Percentiles rank a stretch among this genome's conserved stretches.
These are phyloP conservation scores for Paramecium sonneborni DNA, from an alignment of 73 alveolate species.

Conservation along the genomic window DNA sequence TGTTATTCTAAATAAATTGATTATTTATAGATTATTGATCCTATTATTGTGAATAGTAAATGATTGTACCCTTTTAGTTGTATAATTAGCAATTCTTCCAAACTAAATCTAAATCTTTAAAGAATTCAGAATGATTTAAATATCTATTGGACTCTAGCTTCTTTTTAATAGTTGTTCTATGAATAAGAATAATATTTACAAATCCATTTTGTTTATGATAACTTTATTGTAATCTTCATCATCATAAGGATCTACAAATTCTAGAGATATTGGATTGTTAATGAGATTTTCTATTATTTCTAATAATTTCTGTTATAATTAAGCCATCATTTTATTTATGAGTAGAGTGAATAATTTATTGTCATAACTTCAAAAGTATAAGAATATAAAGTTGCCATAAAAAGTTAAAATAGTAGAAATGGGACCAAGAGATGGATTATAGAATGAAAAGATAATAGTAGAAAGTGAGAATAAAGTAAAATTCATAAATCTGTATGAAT, in stretches of 20 bases:
- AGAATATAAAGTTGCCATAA: conserved; percentile 67
- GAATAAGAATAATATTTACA: neutral
- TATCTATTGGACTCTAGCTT: conserved; percentile 6
- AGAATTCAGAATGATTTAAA: neutral
- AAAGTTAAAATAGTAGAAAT: conserved; percentile 84
- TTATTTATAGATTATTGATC: neutral
- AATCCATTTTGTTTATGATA: conserved; percentile 23
- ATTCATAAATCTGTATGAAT: conserved; percentile 77
- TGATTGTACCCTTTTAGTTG: neutral
- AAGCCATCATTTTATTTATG: neutral
- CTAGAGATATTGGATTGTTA: neutral
- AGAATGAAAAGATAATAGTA: conserved; percentile 84
- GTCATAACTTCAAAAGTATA: neutral
- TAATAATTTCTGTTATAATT: conserved; percentile 7
- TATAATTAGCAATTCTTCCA: neutral
- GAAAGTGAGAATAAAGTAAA: conserved; percentile 78
- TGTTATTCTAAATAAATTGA: neutral
- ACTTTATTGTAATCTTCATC: neutral
- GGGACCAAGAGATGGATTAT: conserved; percentile 94
- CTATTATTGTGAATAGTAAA: neutral
- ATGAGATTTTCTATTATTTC: conserved; percentile 34
- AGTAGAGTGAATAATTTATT: neutral
- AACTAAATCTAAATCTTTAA: neutral
- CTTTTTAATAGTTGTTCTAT: conserved; percentile 3
- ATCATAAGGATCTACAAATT: conserved; percentile 23